Percentiles rank a stretch among this genome's conserved stretches.
These are phyloP conservation scores for Vickermania spadyakhi DNA, from an alignment of 208 protist species.

Conservation along the genomic window DNA sequence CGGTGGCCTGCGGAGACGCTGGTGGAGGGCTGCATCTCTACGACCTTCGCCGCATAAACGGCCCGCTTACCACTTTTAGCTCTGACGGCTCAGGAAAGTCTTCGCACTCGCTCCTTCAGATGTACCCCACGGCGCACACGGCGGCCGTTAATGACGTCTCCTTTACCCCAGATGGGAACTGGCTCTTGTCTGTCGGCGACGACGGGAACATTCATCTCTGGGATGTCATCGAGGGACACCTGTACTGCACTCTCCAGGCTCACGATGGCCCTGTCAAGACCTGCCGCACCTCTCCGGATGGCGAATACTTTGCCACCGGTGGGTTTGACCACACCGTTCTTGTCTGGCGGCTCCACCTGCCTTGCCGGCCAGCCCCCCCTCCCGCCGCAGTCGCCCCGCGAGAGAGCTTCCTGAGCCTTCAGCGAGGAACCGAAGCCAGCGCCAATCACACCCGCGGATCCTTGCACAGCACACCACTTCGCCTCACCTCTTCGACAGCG, in stretches of 20 bases:
- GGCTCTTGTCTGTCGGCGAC: slow-evolving; percentile 63
- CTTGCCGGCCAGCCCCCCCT: neutral
- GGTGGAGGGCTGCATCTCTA: slow-evolving; percentile 80
- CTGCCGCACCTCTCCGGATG: slow-evolving; percentile 36
- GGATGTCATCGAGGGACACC: slow-evolving; percentile 70
- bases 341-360: slow-evolving; percentile 38
- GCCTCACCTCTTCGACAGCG: neutral
- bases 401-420: too few relatives aligned
- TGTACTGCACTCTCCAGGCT: slow-evolving; percentile 80
- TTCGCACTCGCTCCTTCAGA: slow-evolving; percentile 61
- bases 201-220: slow-evolving; percentile 81
- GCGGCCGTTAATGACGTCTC: slow-evolving; percentile 50
- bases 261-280: slow-evolving; percentile 66
- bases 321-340: slow-evolving; percentile 67
- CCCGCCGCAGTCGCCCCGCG: neutral
- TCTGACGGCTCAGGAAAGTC: neutral
- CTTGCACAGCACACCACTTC: neutral
- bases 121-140: slow-evolving; percentile 63
- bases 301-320: slow-evolving; percentile 53
- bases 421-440: neutral
- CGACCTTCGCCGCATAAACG: slow-evolving; percentile 48
- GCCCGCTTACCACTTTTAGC: neutral
- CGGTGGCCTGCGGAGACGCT: slow-evolving; percentile 55
- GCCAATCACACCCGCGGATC: neutral
- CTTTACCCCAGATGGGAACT: slow-evolving; percentile 71